These are phyloP conservation scores for Vigna angularis DNA, from an alignment of 306 rosid genomes.

Conservation along the genomic window DNA sequence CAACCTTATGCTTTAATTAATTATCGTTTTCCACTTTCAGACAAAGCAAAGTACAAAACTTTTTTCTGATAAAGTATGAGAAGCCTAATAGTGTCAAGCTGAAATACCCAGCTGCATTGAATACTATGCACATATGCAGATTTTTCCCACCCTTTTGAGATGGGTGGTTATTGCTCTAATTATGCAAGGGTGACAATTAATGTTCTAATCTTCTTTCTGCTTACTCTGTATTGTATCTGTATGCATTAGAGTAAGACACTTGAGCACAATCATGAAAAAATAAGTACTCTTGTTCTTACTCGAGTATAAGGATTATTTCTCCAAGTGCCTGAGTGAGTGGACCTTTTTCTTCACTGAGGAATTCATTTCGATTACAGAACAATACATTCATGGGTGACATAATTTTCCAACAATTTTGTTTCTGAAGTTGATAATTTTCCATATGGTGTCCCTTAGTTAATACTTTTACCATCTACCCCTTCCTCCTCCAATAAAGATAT, in stretches of 20 bases:
- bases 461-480: not conserved
- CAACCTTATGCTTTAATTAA: constrained; percentile 48
- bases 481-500: not conserved
- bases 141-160: not conserved
- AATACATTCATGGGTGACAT: not conserved
- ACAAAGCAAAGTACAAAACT: constrained; percentile 41
- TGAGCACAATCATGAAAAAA: constrained; percentile 42
- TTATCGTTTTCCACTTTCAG: constrained; percentile 34
- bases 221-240: constrained; percentile 2
- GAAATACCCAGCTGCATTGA: not conserved
- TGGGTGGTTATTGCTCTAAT: constrained; percentile 1
- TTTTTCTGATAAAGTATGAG: not conserved
- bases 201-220: constrained; percentile 36
- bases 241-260: constrained; percentile 40
- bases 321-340: not conserved
- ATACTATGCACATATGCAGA: not conserved
- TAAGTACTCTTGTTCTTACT: constrained; percentile 17
- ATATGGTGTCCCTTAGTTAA: not conserved
- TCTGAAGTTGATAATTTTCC: not conserved
- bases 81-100: not conserved
- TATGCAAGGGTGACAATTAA: not conserved
- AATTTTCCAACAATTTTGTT: not conserved
- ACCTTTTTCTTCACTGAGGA: not conserved
- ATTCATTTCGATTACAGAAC: not conserved
- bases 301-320: constrained; percentile 37